Base-by-base conservation (phyloP, 2,329 filamentous ascomycete genomes). In the Laburnicola sp. region DNA sequence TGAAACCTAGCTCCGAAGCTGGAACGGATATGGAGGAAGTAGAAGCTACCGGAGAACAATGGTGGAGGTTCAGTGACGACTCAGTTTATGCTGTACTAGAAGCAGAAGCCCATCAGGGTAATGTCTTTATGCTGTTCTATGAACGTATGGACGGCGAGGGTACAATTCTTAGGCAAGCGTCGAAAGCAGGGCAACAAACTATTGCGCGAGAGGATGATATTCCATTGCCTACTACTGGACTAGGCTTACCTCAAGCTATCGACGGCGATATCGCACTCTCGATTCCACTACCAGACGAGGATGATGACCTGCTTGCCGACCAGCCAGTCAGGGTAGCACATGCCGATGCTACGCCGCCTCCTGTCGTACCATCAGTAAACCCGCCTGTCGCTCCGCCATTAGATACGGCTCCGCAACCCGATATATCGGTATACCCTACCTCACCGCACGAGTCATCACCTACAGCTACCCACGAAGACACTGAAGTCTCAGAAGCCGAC, bases 51-150 rank as follows among this genome's bases (percentile, higher is more conserved):
- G 53, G 64, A 11, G 65, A 82, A 57, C 82, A 84, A 52, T 97
- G 94, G 94, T 99, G 91, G 86, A 82, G 89, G 11, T 79, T 97
- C 26, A 97, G 93, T 69, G 93, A 97, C 64, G 89, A 96, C 53
- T 86, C 88, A 56, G 92, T 97, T 6, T 83, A 80, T 54, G 80
- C 83, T 57, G 87, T 92, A 23, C 82, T 82, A 21, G 89, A 96
- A 68, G 80, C 86, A 8, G 81, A 82, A 26, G 89, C 96, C 0
- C 80, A 79, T 2, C 87, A 96, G 60, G 86, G 86, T 0, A 91
- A 90, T 1, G 93, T 92, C 0, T 97, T 97, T 68, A 97, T 99
- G 93, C 81, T 97, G 1, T 97, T 97, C 71, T 99, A 97, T 70
- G 93, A 99, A 56, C 69, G 64, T n/a, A 55, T 67, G 32, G 60